Conservation (phyloP, 2,329 filamentous ascomycete genomes). For the Tolypocladium ovalisporum region DNA sequence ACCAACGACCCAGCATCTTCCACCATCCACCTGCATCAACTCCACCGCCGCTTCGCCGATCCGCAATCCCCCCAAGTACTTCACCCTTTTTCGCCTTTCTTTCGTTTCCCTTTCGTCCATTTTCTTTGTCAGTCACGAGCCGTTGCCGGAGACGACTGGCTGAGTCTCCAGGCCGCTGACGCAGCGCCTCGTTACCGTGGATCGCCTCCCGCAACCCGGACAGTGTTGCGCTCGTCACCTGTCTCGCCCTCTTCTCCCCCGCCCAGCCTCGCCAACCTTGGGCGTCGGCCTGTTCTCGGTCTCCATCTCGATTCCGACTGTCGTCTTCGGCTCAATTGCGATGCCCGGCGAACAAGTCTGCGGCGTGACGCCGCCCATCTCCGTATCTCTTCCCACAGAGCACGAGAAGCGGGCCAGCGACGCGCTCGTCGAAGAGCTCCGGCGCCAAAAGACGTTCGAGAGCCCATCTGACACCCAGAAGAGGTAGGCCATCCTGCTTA, state of each 20-base stretch:
- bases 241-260: neutral
- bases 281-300: no score
- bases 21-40: neutral
- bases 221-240: neutral
- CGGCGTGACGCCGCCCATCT: slow-evolving; percentile 80
- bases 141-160: neutral
- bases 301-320: neutral
- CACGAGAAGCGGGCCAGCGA: slow-evolving; percentile 68
- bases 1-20: neutral
- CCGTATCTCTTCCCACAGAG: slow-evolving; percentile 62
- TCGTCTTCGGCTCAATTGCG: neutral
- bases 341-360: slow-evolving; percentile 28
- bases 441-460: slow-evolving; percentile 87
- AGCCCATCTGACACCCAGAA: slow-evolving; percentile 70
- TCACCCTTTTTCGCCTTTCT: neutral
- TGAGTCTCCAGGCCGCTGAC: neutral
- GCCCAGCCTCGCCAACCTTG: neutral
- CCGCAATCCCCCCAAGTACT: neutral
- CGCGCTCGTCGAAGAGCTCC: slow-evolving; percentile 72
- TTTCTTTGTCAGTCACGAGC: no score
- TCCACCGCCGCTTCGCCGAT: neutral
- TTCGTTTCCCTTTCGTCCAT: neutral
- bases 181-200: neutral
- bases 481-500: slow-evolving; percentile 40
- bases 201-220: neutral